These are phyloP conservation scores for Chamaenerion angustifolium DNA, from an alignment of 345 rosid species.

Conservation along the genomic window DNA sequence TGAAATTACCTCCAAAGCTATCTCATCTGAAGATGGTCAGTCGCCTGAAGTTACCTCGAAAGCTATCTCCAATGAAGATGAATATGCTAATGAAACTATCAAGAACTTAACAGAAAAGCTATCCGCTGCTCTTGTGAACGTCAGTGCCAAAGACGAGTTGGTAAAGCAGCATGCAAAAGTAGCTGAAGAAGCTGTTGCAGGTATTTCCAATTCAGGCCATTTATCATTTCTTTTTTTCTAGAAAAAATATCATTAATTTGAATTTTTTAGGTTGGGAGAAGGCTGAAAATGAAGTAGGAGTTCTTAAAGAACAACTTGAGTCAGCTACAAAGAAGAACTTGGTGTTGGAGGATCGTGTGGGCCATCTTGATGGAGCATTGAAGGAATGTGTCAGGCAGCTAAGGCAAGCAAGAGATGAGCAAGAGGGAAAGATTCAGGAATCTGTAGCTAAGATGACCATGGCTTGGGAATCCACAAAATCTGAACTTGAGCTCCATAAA, in stretches of 20 bases:
- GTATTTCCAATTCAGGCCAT: slow-evolving; percentile 18
- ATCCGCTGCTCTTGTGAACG: slow-evolving; percentile 69
- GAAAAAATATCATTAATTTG: too few relatives aligned
- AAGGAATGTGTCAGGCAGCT: slow-evolving; percentile 94
- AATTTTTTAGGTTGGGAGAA: slow-evolving; percentile 65
- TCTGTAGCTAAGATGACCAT: slow-evolving; percentile 30
- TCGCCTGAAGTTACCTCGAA: slow-evolving; percentile 47
- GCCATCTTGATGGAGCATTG: slow-evolving; percentile 82
- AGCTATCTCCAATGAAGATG: slow-evolving; percentile 25
- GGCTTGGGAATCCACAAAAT: slow-evolving; percentile 45
- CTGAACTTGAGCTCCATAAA: slow-evolving; percentile 35
- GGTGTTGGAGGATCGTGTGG: slow-evolving; percentile 56
- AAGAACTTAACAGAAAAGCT: slow-evolving; percentile 51
- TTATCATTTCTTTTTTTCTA: too few relatives aligned
- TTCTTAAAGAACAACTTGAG: slow-evolving; percentile 56
- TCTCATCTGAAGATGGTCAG: slow-evolving; percentile 27
- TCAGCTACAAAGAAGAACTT: slow-evolving; percentile 28
- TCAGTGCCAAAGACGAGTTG: slow-evolving; percentile 78
- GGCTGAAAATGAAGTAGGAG: slow-evolving; percentile 60
- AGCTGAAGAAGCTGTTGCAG: slow-evolving; percentile 96
- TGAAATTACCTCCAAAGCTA: slow-evolving; percentile 41
- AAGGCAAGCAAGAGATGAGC: slow-evolving; percentile 83
- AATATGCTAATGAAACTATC: slow-evolving; percentile 24
- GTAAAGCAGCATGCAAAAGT: slow-evolving; percentile 89
- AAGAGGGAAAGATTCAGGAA: slow-evolving; percentile 46